Conservation (phyloP, 129 eudicot species). For the Arctium minus region DNA sequence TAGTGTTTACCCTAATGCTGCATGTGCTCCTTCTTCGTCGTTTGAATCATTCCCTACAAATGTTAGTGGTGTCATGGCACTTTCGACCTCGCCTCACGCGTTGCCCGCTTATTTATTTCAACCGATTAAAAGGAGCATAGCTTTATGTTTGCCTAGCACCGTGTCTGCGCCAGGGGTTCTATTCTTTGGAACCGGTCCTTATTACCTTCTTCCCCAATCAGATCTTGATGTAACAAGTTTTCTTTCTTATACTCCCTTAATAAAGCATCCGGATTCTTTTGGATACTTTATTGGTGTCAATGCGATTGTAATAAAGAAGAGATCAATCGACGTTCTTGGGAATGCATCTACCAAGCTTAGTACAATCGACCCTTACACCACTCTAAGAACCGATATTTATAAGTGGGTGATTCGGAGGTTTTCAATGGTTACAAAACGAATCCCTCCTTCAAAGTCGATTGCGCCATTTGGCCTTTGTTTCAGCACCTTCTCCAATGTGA, state of each 20-base stretch:
- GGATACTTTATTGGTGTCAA: background rate
- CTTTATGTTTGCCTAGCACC: background rate
- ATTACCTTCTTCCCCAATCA: background rate
- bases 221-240: background rate
- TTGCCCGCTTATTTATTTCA: background rate
- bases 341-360: background rate
- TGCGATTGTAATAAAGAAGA: background rate
- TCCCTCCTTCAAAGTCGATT: background rate
- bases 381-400: background rate
- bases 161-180: background rate
- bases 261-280: background rate
- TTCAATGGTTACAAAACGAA: background rate
- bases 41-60: background rate
- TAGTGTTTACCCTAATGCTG: background rate
- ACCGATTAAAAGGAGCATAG: background rate
- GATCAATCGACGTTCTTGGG: background rate
- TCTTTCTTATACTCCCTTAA: background rate
- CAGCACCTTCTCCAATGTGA: background rate
- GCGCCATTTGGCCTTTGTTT: conserved; percentile 3
- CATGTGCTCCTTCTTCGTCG: background rate
- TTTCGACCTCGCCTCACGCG: background rate
- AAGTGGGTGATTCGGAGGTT: background rate
- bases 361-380: background rate
- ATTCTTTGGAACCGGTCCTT: conserved; percentile 8
- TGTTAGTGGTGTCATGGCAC: background rate